Conservation (phyloP, 305 asterid species). For the Andrographis paniculata region DNA sequence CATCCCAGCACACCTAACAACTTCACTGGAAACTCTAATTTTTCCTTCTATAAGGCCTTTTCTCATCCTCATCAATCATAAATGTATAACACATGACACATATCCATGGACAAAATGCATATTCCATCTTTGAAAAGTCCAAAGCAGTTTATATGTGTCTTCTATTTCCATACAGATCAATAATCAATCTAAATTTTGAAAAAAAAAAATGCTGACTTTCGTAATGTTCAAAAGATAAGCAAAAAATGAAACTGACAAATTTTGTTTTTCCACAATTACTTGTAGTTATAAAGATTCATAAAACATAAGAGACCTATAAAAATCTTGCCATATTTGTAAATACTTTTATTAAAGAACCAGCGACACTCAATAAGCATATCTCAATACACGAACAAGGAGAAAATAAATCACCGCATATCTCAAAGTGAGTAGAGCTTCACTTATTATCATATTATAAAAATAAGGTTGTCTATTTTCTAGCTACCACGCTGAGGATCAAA, state of each 20-base stretch:
- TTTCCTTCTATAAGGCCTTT: neutral
- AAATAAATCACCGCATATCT: too few species aligned
- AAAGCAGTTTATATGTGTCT: slow-evolving; percentile 14
- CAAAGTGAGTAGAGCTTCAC: too few species aligned
- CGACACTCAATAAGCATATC: too few species aligned
- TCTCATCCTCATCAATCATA: neutral
- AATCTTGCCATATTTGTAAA: too few species aligned
- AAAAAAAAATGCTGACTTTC: slow-evolving; percentile 9
- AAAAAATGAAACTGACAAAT: neutral
- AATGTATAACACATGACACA: neutral
- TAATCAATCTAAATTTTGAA: slow-evolving; percentile 8
- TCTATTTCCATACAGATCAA: slow-evolving; percentile 19
- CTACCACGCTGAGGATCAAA: too few species aligned
- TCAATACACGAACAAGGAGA: too few species aligned
- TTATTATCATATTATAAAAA: too few species aligned
- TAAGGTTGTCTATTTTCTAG: too few species aligned
- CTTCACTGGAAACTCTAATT: too few species aligned
- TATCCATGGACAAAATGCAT: neutral
- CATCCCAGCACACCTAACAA: neutral
- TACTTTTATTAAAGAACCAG: too few species aligned
- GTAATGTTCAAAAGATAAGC: slow-evolving; percentile 10
- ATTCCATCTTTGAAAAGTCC: slow-evolving; percentile 24
- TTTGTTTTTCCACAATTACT: slow-evolving; percentile 12
- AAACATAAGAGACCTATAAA: slow-evolving; percentile 14
- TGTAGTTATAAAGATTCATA: slow-evolving; percentile 14